Base-by-base conservation (phyloP, 2,329 filamentous ascomycete species). In the Mariannaea sp. region DNA sequence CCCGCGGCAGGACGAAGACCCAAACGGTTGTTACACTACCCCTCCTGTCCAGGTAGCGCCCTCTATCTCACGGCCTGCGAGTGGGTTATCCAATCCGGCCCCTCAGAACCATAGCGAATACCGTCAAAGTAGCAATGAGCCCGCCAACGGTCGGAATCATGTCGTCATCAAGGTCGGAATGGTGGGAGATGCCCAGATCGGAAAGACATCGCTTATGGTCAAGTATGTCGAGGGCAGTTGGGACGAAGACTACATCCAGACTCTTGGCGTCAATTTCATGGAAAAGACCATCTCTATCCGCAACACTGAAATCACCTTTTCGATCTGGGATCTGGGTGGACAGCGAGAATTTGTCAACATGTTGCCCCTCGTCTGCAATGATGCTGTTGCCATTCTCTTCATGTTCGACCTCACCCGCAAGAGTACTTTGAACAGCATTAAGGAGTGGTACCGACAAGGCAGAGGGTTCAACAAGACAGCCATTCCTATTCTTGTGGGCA, bases 211-310 rank as follows among this genome's bases (percentile, higher is more conserved):
- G 60, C 77, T 99, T 70, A 99, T 99, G 94, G 94, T 99, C 69
- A 99, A 99, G 74, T 99, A 99, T 70, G 94, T 99, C 50, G 94
- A 99, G 76, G 94, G 94, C 55, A 97, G 92, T 75, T 99, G 94
- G 92, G 94, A 99, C 73, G 94, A 99, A 76, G 94, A 99, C 73
- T 99, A 99, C 74, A 99, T 99, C 68, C 94, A 99, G 76, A 99
- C 94, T 17, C 78, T 99, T 38, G 94, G 94, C 63, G 94, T 99
- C 75, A 99, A 99, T 75, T 99, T 99, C 75, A 99, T 99, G 94
- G 94, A 99, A 74, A 99, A 99, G 82, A 99, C 94, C 29, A 99
- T 99, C 70, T 96, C 91, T 58, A 99, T 99, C 74, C 89, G 94
- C 58, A 99, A 99, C 75, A 99, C 94, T 13, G 94, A 99, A 75